Evolutionary conservation across 352 stramenopile species (phyloP), one percentile per base, ranked within the genome.

Genomic region (Phytophthora megakarya): DNA sequence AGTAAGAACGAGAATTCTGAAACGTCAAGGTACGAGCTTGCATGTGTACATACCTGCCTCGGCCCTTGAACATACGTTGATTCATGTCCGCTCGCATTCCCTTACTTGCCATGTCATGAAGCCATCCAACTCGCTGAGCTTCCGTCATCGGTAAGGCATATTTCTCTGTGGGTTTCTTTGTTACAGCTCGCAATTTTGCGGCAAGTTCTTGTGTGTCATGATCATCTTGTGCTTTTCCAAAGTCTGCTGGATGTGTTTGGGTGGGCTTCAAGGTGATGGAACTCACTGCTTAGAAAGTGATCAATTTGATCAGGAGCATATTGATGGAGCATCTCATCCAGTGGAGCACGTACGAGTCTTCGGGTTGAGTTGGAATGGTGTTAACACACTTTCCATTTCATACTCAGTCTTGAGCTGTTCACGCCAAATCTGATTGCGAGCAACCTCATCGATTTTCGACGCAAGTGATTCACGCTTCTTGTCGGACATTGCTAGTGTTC

Each of bases 381-480:
- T 95, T 5, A 91, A 67, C 16, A 73, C 65, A 39, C 84, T 84
- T 58, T 95, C 86, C 68, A 88, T 83, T 51, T 81, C 64, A 65
- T 93, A 91, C 47, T 95, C 86, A 30, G 85, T 92, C 63, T 89
- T 89, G 55, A 95, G 78, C 46, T 93, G 86, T 62, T 95, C 86
- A n/a, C 86, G 84, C 84, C 84, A 95, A 69, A 95, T 95, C 75
- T 95, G 86, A 62, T 95, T 95, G 49, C 81, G 78, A 25, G 84
- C 80, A 49, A 95, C 86, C 64, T 95, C 86, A 69, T 92, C 86
- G 54, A 88, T 92, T 72, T 91, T 93, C 53, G 80, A 89, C n/a
- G 76, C 75, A 38, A 86, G 73, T 16, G 84, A 90, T 45, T 92
- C 83, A 33, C 78, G 78, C 65, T 91, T 91, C 55, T 90, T 90